A percentile compares a stretch with the other conserved stretches of the same genome.
Conservation (phyloP, 1,139 yeast species). For the Magnusiomyces paraingens region DNA sequence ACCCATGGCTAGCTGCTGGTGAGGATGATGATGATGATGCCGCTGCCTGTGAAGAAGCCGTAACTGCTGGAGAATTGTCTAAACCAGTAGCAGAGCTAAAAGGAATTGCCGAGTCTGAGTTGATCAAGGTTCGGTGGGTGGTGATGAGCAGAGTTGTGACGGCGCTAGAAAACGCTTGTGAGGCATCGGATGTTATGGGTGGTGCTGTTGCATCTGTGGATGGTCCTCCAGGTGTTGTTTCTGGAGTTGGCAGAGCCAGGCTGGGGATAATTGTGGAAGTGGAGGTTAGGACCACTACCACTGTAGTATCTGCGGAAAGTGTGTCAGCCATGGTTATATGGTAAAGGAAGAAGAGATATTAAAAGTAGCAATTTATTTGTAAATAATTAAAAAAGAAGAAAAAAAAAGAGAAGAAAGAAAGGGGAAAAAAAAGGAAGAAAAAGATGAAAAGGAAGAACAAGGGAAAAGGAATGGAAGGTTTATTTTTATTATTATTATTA, state of each 20-base stretch:
- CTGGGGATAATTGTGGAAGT: slow-evolving; percentile 12
- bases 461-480: no score
- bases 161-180: not conserved
- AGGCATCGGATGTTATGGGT: not conserved
- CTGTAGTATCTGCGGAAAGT: slow-evolving; percentile 15
- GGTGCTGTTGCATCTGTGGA: not conserved
- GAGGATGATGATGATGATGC: slow-evolving; percentile 2
- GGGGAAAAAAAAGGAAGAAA: no score
- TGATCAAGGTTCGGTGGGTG: not conserved
- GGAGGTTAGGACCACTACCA: slow-evolving; percentile 14
- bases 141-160: slow-evolving; percentile 3
- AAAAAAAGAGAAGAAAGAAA: no score
- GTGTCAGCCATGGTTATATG: no score
- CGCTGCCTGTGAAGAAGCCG: not conserved
- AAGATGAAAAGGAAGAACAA: no score
- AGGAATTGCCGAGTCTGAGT: not conserved
- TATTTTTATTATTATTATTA: no score
- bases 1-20: not conserved
- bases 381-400: no score
- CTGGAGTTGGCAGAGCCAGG: not conserved
- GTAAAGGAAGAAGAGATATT: no score
- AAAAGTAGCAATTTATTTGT: no score
- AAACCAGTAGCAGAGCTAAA: not conserved
- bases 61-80: not conserved
- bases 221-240: not conserved